Evolutionary conservation across 1,284 basidiomycete genomes (phyloP), one percentile per base, ranked within the genome.

Genomic region (Trichosporon sp.): DNA sequence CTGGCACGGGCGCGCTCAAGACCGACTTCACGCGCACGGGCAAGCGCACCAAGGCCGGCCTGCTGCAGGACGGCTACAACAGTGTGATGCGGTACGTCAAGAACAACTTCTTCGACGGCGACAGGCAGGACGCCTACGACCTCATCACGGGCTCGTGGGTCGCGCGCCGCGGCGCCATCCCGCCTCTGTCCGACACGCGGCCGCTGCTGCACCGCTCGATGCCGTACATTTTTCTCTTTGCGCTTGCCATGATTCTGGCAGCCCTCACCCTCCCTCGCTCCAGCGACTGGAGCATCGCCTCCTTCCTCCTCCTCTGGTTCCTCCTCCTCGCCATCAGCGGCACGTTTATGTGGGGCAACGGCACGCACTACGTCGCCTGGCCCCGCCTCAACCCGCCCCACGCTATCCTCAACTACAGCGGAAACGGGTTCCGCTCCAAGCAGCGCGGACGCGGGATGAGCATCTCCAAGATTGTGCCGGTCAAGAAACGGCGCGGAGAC

Each of bases 31-130:
- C 96, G 8, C 88, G 94, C 65, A 98, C 95, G 0, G 96, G 95
- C 77, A 92, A 92, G 83, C 89, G 96, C 26, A 94, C 93, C 2
- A 89, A 87, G 68, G 89, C 90, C 73, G 96, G 96, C 35, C 83
- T 87, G 35, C 78, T 97, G 65, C 90, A 95, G 79, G 97, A 99
- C 84, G 93, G 94, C 0, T 86, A 90, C 83, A 99, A 98, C 84
- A 92, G 92, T 19, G 82, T 90, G 1, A 88, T 91, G 84, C 90
- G 97, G 73, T 99, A 99, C 81, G 80, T 98, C 76, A 95, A 92
- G 87, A 99, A 99, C 86, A 99, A 98, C 83, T 96, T 94, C 85
- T 93, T 98, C 78, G 97, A 99, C 82, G 97, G 97, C 5, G 88
- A 94, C 67, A 87, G 96, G 79, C 95, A 95, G 89, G 95, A 98